Conservation (phyloP, 2,329 filamentous ascomycete species). For the Aspergillus alliaceus region DNA sequence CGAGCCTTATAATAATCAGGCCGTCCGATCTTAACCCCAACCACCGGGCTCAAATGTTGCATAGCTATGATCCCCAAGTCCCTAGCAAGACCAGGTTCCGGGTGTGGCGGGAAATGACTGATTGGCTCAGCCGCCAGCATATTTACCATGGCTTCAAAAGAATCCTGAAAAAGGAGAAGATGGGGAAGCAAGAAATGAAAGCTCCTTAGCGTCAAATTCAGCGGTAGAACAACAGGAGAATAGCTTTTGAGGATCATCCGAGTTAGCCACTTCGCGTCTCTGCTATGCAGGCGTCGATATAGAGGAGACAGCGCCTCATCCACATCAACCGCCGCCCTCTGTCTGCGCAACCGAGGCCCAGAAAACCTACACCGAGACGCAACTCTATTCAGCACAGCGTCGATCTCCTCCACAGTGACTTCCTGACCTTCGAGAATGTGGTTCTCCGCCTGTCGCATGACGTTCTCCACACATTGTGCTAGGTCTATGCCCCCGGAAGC, state of each 20-base stretch:
- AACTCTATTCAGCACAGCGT: constrained; percentile 63
- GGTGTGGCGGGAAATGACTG: constrained; percentile 36
- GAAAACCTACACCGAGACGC: constrained; percentile 72
- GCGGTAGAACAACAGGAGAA: constrained; percentile 65
- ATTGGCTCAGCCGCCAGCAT: constrained; percentile 49
- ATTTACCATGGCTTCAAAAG: constrained; percentile 61
- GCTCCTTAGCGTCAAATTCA: constrained; percentile 53
- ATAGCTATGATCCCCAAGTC: constrained; percentile 36
- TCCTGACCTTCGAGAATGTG: constrained; percentile 35
- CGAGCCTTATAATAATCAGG: constrained; percentile 65
- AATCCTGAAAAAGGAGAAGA: constrained; percentile 68
- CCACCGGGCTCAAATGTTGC: constrained; percentile 51
- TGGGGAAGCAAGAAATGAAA: constrained; percentile 71
- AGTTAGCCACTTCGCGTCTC: constrained; percentile 84
- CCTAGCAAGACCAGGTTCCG: constrained; percentile 31
- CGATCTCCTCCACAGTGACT: constrained; percentile 72
- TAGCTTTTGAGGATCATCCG: constrained; percentile 77
- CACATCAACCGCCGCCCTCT: constrained; percentile 40
- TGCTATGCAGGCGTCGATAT: constrained; percentile 61
- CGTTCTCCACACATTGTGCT: constrained; percentile 67
- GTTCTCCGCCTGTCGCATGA: constrained; percentile 61
- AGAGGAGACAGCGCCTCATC: constrained; percentile 54
- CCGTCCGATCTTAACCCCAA: constrained; percentile 65
- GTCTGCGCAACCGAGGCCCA: constrained; percentile 58
- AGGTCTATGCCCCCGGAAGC: constrained; percentile 65